Percentiles rank a stretch among this genome's conserved stretches.
Conservation (phyloP, 768 basidiomycete species). For the Suillus americanus region DNA sequence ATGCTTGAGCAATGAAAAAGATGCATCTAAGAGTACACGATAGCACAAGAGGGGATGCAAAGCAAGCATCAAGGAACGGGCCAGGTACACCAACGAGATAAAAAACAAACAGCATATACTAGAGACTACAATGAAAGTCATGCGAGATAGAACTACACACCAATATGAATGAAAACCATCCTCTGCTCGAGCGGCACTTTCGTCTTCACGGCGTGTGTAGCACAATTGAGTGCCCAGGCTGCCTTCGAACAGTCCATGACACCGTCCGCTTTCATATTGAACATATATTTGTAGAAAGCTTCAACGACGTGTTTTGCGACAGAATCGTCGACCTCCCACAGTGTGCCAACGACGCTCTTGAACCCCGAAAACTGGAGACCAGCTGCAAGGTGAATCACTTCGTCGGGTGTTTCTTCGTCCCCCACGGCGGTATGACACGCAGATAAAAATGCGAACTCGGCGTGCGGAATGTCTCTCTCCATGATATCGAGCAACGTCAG, state of each 20-base stretch:
- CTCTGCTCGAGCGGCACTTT: background rate
- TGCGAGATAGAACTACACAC: background rate
- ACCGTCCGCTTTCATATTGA: too few relatives aligned
- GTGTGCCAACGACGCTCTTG: too few relatives aligned
- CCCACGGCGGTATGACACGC: conserved; percentile 20
- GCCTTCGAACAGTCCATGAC: conserved; percentile 1
- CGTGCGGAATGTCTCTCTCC: background rate
- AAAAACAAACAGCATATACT: too few relatives aligned
- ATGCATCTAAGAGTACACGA: too few relatives aligned
- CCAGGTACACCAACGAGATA: too few relatives aligned
- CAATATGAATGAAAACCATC: background rate
- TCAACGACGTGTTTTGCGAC: background rate
- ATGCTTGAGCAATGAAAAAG: too few relatives aligned
- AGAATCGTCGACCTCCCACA: conserved; percentile 9
- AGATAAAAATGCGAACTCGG: conserved; percentile 15
- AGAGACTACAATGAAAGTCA: too few relatives aligned
- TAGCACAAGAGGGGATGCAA: too few relatives aligned
- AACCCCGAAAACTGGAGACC: conserved; percentile 16
- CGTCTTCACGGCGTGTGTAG: background rate
- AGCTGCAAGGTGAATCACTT: conserved; percentile 23
- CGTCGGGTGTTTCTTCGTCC: conserved; percentile 14
- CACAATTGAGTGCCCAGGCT: too few relatives aligned
- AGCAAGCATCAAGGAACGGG: too few relatives aligned
- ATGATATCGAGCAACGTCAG: conserved; percentile 8
- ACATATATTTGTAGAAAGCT: background rate